Conservation (phyloP, 2,329 filamentous ascomycete genomes). For the Tolypocladium paradoxum region DNA sequence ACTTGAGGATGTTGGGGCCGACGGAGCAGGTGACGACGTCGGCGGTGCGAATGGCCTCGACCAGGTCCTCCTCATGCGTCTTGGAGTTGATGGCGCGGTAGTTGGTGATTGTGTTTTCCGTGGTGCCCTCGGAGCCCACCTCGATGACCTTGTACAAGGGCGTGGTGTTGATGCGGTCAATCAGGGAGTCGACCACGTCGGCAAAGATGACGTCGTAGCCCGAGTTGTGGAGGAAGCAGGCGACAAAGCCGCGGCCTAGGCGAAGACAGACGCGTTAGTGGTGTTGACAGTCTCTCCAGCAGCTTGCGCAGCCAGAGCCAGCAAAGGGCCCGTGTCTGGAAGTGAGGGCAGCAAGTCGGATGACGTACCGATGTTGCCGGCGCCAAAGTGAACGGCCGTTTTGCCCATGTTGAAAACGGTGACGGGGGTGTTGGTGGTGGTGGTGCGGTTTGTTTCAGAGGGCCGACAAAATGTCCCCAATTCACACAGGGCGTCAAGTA, state of each 20-base stretch:
- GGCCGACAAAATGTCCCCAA: no score
- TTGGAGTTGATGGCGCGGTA: constrained; percentile 96
- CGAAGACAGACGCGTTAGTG: constrained; percentile 6
- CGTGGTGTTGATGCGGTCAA: constrained; percentile 65
- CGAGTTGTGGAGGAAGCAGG: constrained; percentile 86
- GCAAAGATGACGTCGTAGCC: constrained; percentile 95
- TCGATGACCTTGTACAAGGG: constrained; percentile 85
- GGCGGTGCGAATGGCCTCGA: constrained; percentile 77
- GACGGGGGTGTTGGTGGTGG: neutral
- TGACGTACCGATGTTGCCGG: constrained; percentile 65
- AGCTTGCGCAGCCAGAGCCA: neutral
- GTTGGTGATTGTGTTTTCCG: constrained; percentile 76
- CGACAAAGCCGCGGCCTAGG: constrained; percentile 65
- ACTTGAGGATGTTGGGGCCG: constrained; percentile 89
- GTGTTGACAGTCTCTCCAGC: no score
- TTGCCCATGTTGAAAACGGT: constrained; percentile 33
- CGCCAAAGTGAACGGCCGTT: constrained; percentile 76
- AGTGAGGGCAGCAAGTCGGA: neutral
- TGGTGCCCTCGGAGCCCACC: constrained; percentile 75
- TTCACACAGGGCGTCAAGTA: neutral
- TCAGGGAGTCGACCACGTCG: constrained; percentile 79
- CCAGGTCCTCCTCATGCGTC: constrained; percentile 66
- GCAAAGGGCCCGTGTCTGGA: neutral
- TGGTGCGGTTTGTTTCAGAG: neutral
- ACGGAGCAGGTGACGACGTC: constrained; percentile 95